Evolutionary conservation across 176 grass and related monocot species (phyloP), one percentile per base, ranked within the genome.

Genomic region (Leersia perrieri): DNA sequence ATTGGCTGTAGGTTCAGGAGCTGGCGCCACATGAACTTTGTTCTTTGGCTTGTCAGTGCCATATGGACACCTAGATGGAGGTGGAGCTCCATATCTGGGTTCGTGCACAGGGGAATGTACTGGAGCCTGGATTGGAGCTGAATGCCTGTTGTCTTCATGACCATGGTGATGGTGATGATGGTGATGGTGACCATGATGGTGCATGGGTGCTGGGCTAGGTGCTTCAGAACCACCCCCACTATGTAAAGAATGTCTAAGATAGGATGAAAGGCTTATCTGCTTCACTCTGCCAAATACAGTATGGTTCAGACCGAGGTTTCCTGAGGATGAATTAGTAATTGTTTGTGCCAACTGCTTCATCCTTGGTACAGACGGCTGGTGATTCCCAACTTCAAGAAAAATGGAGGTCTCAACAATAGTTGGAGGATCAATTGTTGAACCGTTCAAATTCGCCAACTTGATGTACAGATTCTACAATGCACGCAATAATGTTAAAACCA

Each of bases 211-310:
- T 74, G 91, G 97, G 85, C 87, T 89, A 36, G 96, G 83, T 79
- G 88, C 83, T 71, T 88, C 66, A 47, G 83, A 80, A 79, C 84
- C 75, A 18, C 70, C 78, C 41, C 83, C 82, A 39, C 61, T 93
- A 74, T 87, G 84, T 22, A 99, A 84, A 57, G 93, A 99, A 86
- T 93, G 87, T 12, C 61, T 94, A 84, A 99, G 90, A 86, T 96
- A 99, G 10, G 91, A 93, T 8, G 97, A 99, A 36, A 99, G 90
- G 57, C 80, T 94, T 64, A 99, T 91, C 89, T 99, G 97, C 83
- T 99, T 99, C 84, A 99, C 97, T 81, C 31, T 91, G 32, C 97
- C 97, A 82, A 99, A 99, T 51, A 93, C 81, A 23, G 93, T 99
- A 45, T 96, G 84, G 83, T 99, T 99, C 58, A 99, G 77, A 70